These are phyloP conservation scores for Claviceps sp. DNA, from an alignment of 2,329 filamentous ascomycete species.

Conservation along the genomic window DNA sequence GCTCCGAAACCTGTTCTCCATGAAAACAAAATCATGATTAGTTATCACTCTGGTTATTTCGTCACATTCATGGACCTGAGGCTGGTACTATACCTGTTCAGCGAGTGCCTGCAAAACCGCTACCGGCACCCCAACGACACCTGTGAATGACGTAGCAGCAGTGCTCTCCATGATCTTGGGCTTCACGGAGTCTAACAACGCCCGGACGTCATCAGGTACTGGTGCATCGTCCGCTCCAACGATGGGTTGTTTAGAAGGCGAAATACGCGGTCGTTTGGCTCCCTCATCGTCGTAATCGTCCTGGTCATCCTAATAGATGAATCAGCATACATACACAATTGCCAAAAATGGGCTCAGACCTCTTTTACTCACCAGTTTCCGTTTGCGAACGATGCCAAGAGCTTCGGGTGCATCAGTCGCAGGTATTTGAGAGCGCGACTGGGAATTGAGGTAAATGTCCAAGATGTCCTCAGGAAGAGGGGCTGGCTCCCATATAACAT, in stretches of 20 bases:
- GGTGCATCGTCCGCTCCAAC: constrained; percentile 16
- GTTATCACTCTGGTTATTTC: background rate
- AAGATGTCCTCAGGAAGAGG: constrained; percentile 34
- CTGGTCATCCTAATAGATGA: constrained; percentile 5
- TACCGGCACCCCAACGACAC: constrained; percentile 17
- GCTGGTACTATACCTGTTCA: constrained; percentile 19
- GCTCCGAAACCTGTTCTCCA: constrained; percentile 16
- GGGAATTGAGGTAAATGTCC: constrained; percentile 30
- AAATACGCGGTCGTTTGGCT: constrained; percentile 16
- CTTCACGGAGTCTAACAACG: constrained; percentile 14
- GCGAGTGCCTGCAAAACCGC: constrained; percentile 25
- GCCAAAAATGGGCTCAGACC: too few relatives aligned
- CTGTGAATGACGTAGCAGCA: constrained; percentile 5
- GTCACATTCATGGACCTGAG: background rate
- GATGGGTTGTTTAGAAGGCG: constrained; percentile 10
- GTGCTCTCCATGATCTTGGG: constrained; percentile 7
- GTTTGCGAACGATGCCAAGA: constrained; percentile 27
- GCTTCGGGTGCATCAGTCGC: constrained; percentile 7
- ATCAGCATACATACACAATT: background rate
- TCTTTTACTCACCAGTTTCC: constrained; percentile 30
- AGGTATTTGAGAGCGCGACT: constrained; percentile 19
- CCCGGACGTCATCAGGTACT: constrained; percentile 18
- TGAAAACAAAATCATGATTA: background rate
- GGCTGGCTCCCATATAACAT: constrained; percentile 33
- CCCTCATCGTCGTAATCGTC: constrained; percentile 21